Evolutionary conservation across 192 early-diverging fungal species (phyloP), one percentile per base, ranked within the genome.

Genomic region (Radiomyces spectabilis): DNA sequence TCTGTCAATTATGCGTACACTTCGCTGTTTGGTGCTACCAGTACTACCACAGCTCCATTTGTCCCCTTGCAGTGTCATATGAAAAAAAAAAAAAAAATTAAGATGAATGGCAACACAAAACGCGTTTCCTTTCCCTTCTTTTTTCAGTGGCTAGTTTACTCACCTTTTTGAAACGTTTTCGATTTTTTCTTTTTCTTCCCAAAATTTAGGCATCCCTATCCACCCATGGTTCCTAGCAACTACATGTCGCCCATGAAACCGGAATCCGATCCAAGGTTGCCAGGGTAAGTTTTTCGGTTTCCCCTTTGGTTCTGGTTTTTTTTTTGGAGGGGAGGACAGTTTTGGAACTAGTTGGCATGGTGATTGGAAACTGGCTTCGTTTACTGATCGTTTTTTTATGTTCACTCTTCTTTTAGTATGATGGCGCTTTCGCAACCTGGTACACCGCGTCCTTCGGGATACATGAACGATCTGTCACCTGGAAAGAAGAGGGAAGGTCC

Each of bases 201-300:
- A 44, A 44, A 25, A 48, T 25, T 30, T 15, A 29, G 21, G 32
- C 9, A 16, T 29, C 29, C 45, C 19, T 12, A 10, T 27, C 8
- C 42, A 44, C n/a, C n/a, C 21, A n/a, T 44, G n/a, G 42, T 19
- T 24, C 42, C 12, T 42, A 57, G 24, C 32, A 41, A 24, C 42
- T 58, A 47, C 34, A 34, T 58, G 8, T 38, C 56, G 29, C 37
- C 35, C 21, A 41, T 26, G 22, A 48, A 58, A 25, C 27, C 35
- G 21, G 46, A 48, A 41, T 48, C 56, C n/a, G 56, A 58, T 58
- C 56, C 56, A 42, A 47, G 56, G 13, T 58, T 58, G 27, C 56
- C 56, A 49, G 56, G 56, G 56, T 58, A 58, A 41, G 45, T 57
- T 45, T 43, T 19, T 29, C 18, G 30, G 30, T 41, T 7, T 31